Percentiles rank a stretch among this genome's conserved stretches.
These are phyloP conservation scores for Globisporangium nunn DNA, from an alignment of 352 stramenopile genomes.

Conservation along the genomic window DNA sequence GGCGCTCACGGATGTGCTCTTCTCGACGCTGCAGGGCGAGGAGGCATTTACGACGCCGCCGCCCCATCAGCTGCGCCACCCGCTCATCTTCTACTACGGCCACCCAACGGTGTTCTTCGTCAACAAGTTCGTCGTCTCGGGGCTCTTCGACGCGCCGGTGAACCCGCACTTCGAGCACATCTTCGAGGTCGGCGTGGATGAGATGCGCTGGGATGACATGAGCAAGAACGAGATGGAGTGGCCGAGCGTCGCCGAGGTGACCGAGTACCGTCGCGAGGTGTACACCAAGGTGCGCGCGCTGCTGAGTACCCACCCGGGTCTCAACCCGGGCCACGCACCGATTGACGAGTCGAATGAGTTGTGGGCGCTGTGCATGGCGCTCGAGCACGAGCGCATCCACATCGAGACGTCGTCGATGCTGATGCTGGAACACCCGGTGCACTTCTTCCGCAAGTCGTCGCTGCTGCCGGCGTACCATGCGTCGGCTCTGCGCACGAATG, in stretches of 20 bases:
- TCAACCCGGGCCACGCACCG: slow-evolving; percentile 64
- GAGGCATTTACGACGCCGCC: slow-evolving; percentile 88
- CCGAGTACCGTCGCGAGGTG: slow-evolving; percentile 89
- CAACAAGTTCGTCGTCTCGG: slow-evolving; percentile 94
- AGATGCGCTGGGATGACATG: slow-evolving; percentile 99
- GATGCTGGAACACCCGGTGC: slow-evolving; percentile 88
- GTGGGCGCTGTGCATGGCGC: slow-evolving; percentile 93
- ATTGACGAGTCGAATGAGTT: slow-evolving; percentile 84
- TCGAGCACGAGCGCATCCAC: slow-evolving; percentile 97
- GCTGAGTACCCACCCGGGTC: slow-evolving; percentile 83
- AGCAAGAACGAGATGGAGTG: slow-evolving; percentile 95
- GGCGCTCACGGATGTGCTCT: slow-evolving; percentile 92
- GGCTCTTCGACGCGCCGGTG: slow-evolving; percentile 82
- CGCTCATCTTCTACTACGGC: slow-evolving; percentile 98
- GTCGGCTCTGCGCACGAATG: slow-evolving; percentile 26
- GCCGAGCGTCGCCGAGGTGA: slow-evolving; percentile 87
- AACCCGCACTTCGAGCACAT: slow-evolving; percentile 94
- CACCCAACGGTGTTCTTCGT: slow-evolving; percentile 94
- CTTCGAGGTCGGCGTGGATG: slow-evolving; percentile 96
- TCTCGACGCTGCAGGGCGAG: slow-evolving; percentile 87
- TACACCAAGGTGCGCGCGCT: slow-evolving; percentile 86
- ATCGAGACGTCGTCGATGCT: slow-evolving; percentile 96
- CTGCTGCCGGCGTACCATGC: slow-evolving; percentile 86
- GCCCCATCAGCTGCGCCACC: slow-evolving; percentile 91
- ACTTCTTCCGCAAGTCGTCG: slow-evolving; percentile 82